Evolutionary conservation across 768 basidiomycete genomes (phyloP).

Genomic region (Gymnopilus junonius): DNA sequence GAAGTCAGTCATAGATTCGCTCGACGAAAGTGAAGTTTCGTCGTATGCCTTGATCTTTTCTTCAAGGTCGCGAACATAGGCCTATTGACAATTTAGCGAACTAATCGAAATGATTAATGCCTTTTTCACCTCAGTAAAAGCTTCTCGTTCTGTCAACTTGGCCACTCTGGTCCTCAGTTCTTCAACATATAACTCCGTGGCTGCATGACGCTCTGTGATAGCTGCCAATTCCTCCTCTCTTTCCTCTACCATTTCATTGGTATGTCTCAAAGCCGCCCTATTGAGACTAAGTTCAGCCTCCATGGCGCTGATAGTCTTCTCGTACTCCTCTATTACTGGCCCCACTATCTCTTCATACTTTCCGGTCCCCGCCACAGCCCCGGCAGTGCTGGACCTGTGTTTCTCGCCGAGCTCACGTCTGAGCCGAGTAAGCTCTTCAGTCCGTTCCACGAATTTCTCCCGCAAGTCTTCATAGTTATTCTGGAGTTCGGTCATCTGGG

Average conservation of each 20-base stretch:
- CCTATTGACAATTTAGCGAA: slow-evolving; percentile 48
- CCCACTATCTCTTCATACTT: slow-evolving; percentile 94
- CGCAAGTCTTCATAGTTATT: slow-evolving; percentile 85
- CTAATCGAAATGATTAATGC: not conserved
- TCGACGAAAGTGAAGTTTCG: slow-evolving; percentile 77
- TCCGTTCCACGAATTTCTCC: slow-evolving; percentile 85
- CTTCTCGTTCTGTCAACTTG: slow-evolving; percentile 87
- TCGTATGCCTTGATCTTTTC: slow-evolving; percentile 87
- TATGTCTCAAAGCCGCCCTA: slow-evolving; percentile 83
- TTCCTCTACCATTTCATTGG: slow-evolving; percentile 92
- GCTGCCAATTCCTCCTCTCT: slow-evolving; percentile 80
- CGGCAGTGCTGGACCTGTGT: slow-evolving; percentile 61
- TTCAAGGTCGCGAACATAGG: slow-evolving; percentile 93
- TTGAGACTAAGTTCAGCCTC: slow-evolving; percentile 92
- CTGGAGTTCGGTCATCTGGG: slow-evolving; percentile 83
- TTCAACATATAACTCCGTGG: slow-evolving; percentile 85
- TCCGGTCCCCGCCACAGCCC: slow-evolving; percentile 68
- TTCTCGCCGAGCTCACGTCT: slow-evolving; percentile 79
- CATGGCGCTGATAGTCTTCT: slow-evolving; percentile 94
- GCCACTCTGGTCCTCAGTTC: slow-evolving; percentile 81
- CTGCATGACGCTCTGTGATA: slow-evolving; percentile 70
- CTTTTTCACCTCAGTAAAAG: slow-evolving; percentile 81
- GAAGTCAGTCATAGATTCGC: slow-evolving; percentile 81
- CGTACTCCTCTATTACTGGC: slow-evolving; percentile 98
- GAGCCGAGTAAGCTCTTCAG: slow-evolving; percentile 83